Evolutionary conservation across 1,284 basidiomycete genomes (phyloP), one percentile per base, ranked within the genome.

Genomic region (Malassezia restricta): DNA sequence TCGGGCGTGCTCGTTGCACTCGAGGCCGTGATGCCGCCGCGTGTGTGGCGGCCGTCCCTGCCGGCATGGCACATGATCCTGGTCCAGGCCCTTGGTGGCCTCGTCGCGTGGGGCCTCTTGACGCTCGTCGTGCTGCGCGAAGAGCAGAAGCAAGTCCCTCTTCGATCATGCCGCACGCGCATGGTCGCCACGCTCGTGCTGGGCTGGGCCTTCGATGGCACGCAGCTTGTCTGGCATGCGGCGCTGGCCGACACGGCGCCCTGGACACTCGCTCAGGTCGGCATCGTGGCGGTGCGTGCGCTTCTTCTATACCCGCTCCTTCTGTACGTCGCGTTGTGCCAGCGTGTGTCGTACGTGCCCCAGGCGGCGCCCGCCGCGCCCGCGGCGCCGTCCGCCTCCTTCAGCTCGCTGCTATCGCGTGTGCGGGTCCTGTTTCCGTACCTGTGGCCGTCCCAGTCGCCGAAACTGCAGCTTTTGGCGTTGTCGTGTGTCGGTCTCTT

Each of bases 381-480:
- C 35, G 55, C 57, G 9, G 52, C 54, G 20, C 51, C 60, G n/a
- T 56, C 70, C 27, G 51, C 70, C 2, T 65, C 68, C 3, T 58
- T 72, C 40, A 47, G 50, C 40, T 46, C 56, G 40, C 69, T 73
- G 35, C 32, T 63, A 37, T 51, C 61, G n/a, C 61, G 74, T 46
- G 75, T 87, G 53, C 75, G 76, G 45, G 79, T 79, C 51, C 77
- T 89, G 33, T 76, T 79, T 27, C 87, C 86, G 4, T 86, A 86
- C 75, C 79, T 90, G 8, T 90, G 86, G 86, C 87, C 87, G 6
- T 78, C 78, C 48, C 82, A 82, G 64, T 81, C 77, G 59, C 63
- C 73, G 42, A 76, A 76, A 45, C 77, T 90, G 6, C 86, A 88
- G 73, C 66, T 82, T 32, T 74, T 86, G 35, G 85, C 85, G n/a